Percentiles rank a stretch among this genome's conserved stretches.
Evolutionary conservation across 2,329 filamentous ascomycete genomes (phyloP).

Genomic region (Aspergillus costaricaensis): DNA sequence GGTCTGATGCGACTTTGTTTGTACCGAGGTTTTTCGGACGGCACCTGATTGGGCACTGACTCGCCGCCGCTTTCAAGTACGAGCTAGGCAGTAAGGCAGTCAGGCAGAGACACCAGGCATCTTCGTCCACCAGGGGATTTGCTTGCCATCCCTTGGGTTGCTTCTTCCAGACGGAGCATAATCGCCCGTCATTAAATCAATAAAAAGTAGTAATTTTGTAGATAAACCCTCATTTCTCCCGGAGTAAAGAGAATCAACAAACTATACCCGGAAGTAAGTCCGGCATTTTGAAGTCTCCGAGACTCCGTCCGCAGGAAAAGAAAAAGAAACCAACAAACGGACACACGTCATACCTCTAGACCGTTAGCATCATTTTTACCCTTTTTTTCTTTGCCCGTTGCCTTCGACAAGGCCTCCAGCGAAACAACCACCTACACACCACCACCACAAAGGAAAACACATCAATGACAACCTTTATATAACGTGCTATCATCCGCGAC

Average conservation of each 20-base stretch:
- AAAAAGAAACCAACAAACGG: neutral
- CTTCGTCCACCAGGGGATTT: neutral
- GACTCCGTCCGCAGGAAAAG: neutral
- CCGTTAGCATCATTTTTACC: neutral
- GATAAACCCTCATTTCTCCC: too few relatives aligned
- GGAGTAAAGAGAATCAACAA: too few relatives aligned
- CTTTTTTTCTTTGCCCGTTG: neutral
- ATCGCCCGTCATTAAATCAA: neutral
- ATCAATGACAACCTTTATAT: neutral
- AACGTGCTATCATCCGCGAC: neutral
- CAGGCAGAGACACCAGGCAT: neutral
- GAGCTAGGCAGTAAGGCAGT: neutral
- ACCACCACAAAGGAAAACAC: neutral
- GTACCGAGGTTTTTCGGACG: too few relatives aligned
- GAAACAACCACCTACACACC: too few relatives aligned
- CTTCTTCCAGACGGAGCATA: neutral
- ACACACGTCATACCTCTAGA: neutral
- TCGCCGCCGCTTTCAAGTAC: neutral
- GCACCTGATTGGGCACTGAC: neutral
- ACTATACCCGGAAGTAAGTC: neutral
- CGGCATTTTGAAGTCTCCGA: neutral
- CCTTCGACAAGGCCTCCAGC: neutral
- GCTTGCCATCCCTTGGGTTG: neutral
- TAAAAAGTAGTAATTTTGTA: too few relatives aligned
- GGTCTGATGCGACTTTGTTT: too few relatives aligned